Evolutionary conservation across 805 yeast genomes (phyloP), one percentile per base, ranked within the genome.

Genomic region (Phaffomyces thermotolerans): DNA sequence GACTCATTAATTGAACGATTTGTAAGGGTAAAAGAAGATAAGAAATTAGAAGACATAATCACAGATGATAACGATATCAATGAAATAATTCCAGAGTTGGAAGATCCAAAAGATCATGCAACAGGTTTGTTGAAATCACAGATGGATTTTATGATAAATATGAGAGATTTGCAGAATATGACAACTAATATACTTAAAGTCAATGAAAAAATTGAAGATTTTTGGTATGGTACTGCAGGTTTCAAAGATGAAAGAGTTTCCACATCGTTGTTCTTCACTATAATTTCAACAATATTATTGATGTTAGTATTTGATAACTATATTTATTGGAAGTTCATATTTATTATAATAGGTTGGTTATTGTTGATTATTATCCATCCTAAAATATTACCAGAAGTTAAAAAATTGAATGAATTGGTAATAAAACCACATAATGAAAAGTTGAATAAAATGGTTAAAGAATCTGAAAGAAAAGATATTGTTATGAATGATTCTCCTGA

Each of bases 91-190:
- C 52, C 57, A 20, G 63, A 62, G 17, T 42, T 57, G 20, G 59
- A 61, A 14, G 54, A 50, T 24, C 27, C 42, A 14, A 39, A 43
- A 4, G 54, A 54, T n/a, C 41, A 46, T 2, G 45, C 52, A n/a
- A 44, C 52, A 4, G 51, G 44, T 5, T 20, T 52, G 10, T 45
- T 63, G n/a, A 57, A 54, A 27, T 57, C 57, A 41, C 64, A 69
- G 18, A 62, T 67, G 58, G 75, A 71, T 38, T 63, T 72, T 40
- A 51, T 71, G 4, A 59, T 79, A 46, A 85, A 82, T 52, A 71
- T 86, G 79, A 71, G 85, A 45, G 91, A 85, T 55, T 66, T 85
- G 24, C 95, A 87, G 58, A 77, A 78, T 48, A 61, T 78, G 31
- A 75, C 86, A 15, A 67, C 81, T 0, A 75, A 74, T 42, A 45